Evolutionary conservation across 805 yeast species (phyloP).

Genomic region (Wickerhamiella kurtzmanii): DNA sequence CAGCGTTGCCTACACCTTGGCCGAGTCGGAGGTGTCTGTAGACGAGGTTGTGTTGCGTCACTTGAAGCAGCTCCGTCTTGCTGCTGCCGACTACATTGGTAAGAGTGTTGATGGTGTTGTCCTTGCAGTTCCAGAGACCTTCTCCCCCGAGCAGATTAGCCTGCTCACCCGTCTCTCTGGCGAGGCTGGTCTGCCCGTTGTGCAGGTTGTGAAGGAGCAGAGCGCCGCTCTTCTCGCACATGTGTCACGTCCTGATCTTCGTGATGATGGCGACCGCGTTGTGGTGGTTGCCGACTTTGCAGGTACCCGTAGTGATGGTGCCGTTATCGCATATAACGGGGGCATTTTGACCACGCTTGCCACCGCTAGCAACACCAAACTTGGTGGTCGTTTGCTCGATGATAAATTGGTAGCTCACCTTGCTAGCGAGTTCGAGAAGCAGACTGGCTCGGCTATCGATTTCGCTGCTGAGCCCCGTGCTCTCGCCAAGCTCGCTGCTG

Average conservation of each 20-base stretch:
- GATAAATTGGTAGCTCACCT: constrained; percentile 65
- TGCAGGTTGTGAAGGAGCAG: constrained; percentile 87
- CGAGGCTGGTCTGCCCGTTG: constrained; percentile 62
- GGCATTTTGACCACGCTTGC: constrained; percentile 84
- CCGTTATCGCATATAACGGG: constrained; percentile 84
- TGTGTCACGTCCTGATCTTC: constrained; percentile 34
- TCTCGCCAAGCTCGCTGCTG: constrained; percentile 73
- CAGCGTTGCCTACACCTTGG: constrained; percentile 46
- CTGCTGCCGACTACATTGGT: constrained; percentile 91
- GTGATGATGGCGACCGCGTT: constrained; percentile 57
- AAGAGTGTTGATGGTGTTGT: constrained; percentile 67
- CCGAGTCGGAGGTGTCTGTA: constrained; percentile 38
- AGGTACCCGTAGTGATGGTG: constrained; percentile 90
- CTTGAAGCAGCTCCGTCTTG: constrained; percentile 61
- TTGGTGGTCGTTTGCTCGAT: constrained; percentile 86
- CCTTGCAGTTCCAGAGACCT: constrained; percentile 81
- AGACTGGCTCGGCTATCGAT: constrained; percentile 45
- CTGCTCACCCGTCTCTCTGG: constrained; percentile 48
- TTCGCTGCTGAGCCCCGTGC: constrained; percentile 75
- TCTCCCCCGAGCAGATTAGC: constrained; percentile 56
- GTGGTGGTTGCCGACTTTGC: constrained; percentile 94
- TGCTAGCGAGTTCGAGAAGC: constrained; percentile 89
- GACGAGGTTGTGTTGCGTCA: constrained; percentile 78
- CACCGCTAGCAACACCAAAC: constrained; percentile 63
- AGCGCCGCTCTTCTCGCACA: constrained; percentile 83